Percentiles rank a stretch among this genome's conserved stretches.
phyloP scores from a whole-genome alignment of 2,329 filamentous ascomycete species.

The Dactylellina drechsleri region DNA sequence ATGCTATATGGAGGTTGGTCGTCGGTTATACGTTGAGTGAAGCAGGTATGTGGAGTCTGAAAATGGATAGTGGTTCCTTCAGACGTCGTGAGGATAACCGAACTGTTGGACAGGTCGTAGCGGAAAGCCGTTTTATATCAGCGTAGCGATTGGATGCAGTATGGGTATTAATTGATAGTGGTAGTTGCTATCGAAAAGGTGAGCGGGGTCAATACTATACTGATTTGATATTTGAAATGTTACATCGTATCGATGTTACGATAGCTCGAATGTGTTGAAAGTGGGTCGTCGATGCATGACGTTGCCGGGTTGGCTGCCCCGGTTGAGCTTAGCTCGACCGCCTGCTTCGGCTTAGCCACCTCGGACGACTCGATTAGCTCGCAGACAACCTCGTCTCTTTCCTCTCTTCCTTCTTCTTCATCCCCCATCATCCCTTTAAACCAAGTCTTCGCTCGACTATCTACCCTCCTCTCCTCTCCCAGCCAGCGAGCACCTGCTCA shows the following conservation, averaged over 20 bases:
- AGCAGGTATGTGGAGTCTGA: slow-evolving; percentile 3
- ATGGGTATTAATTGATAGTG: not conserved
- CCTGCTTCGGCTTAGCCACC: not conserved
- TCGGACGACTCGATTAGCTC: too few species aligned
- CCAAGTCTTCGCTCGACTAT: too few species aligned
- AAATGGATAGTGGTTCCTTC: slow-evolving; percentile 13
- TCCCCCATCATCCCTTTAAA: not conserved
- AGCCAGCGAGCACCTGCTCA: not conserved
- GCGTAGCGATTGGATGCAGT: not conserved
- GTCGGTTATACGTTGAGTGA: slow-evolving; percentile 6
- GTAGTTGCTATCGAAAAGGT: too few species aligned
- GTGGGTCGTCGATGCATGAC: not conserved
- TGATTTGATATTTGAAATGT: too few species aligned
- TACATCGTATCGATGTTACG: not conserved
- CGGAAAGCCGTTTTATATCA: not conserved
- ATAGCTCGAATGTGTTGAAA: slow-evolving; percentile 3
- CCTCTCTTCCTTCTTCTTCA: not conserved
- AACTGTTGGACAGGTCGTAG: not conserved
- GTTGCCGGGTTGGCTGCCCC: not conserved
- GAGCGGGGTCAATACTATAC: too few species aligned
- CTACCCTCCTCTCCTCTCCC: not conserved
- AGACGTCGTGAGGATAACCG: not conserved
- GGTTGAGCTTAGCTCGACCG: not conserved
- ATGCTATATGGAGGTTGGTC: not conserved
- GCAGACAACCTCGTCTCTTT: too few species aligned